phyloP scores from a whole-genome alignment of 139 green algal species.

The Tetraselmis striata region DNA sequence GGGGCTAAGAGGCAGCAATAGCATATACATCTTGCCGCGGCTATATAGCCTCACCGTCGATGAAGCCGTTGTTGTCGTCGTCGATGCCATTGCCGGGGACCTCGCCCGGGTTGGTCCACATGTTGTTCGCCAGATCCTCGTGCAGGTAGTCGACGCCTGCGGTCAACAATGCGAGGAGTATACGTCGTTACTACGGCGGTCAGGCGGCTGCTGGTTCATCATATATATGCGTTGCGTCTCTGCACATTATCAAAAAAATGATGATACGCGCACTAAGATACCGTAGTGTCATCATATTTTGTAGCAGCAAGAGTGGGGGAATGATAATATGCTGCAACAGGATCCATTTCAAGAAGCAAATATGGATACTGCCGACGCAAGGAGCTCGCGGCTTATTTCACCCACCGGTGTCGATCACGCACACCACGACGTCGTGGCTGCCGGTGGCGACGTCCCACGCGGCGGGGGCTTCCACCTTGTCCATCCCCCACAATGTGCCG shows the following conservation, averaged over 20 bases:
- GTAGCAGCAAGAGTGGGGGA: background rate
- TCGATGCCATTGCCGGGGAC: constrained; percentile 33
- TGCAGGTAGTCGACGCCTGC: constrained; percentile 50
- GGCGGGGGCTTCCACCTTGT: background rate
- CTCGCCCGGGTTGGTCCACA: constrained; percentile 47
- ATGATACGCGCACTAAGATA: too few relatives aligned
- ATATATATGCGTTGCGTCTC: background rate
- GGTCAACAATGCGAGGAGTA: background rate
- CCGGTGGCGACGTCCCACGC: background rate
- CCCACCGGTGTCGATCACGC: constrained; percentile 33
- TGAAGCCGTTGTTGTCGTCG: constrained; percentile 57
- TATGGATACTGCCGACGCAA: background rate
- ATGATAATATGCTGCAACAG: too few relatives aligned
- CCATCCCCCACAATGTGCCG: background rate
- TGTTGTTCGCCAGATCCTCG: constrained; percentile 43
- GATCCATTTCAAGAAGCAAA: background rate
- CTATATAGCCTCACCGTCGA: background rate
- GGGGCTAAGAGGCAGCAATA: too few relatives aligned
- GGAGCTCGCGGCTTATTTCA: background rate
- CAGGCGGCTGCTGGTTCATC: background rate
- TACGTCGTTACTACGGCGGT: background rate
- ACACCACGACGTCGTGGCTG: constrained; percentile 41
- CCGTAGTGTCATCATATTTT: too few relatives aligned
- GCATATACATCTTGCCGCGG: background rate
- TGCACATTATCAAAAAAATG: background rate